Base-by-base conservation (phyloP, 2,329 filamentous ascomycete species). In the Fusarium luffae region DNA sequence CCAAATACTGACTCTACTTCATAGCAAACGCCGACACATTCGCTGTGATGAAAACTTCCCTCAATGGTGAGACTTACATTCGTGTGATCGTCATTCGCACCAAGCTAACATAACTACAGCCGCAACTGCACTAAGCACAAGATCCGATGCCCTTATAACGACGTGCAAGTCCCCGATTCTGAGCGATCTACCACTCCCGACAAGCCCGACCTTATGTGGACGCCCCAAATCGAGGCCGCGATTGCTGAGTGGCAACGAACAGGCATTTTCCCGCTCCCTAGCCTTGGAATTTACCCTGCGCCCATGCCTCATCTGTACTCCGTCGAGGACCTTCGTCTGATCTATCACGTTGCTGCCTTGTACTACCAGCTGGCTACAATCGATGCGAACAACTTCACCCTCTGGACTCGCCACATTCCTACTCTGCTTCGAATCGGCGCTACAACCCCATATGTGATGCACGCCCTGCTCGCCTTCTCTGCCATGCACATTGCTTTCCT, bases 61-160 rank as follows among this genome's bases (percentile, higher is more conserved):
- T 54, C 96, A 99, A 88, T 99, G 95, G 94, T 97, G 85, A 75
- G 87, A 80, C 51, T 49, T 25, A 8, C 9, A 46, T 32, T 12
- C 42, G 11, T n/a, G 25, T 14, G 16, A 40, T 7, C 40, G 5
- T 9, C 19, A 8, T 30, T 32, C 21, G 40, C 25, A 32, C 43
- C 19, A 42, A 34, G 57, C 59, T 70, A 57, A 72, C 49, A n/a
- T 78, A 67, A 57, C 37, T 58, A 44, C 77, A 97, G 94, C 84
- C 93, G 93, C 77, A 99, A 99, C 82, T 99, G 96, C 83, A 98
- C 95, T 67, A 99, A 98, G 83, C 96, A 99, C 83, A 97, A 98
- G 84, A 96, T 97, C 76, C 92, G 94, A 77, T 99, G 96, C 82
- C 96, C 97, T 75, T 99, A 98, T 84, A 97, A 97, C 86, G 94